These are phyloP conservation scores for Candida easanensis DNA, from an alignment of 805 yeast genomes.

Conservation along the genomic window DNA sequence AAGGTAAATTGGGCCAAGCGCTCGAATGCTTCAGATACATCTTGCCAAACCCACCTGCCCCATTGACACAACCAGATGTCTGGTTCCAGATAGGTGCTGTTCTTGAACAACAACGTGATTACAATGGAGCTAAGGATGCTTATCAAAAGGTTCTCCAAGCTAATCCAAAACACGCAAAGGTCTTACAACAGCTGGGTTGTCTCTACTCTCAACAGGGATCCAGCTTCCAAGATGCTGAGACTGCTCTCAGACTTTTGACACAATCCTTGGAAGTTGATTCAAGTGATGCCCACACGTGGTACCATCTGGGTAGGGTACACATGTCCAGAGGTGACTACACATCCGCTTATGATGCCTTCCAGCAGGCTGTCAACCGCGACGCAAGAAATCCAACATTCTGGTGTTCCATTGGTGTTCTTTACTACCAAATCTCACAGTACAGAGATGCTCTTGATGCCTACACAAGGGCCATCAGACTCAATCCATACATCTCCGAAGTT, in stretches of 20 bases:
- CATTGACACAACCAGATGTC: conserved; percentile 92
- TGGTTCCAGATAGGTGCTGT: conserved; percentile 99
- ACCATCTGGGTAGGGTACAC: conserved; percentile 92
- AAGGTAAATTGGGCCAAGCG: conserved; percentile 80
- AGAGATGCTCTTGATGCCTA: conserved; percentile 97
- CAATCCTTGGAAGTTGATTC: conserved; percentile 89
- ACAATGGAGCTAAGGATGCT: conserved; percentile 89
- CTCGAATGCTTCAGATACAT: conserved; percentile 94
- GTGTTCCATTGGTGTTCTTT: conserved; percentile 94
- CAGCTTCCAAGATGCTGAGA: conserved; percentile 73
- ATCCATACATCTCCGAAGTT: conserved; percentile 94
- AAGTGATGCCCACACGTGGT: conserved; percentile 96
- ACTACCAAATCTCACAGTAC: conserved; percentile 94
- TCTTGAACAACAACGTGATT: conserved; percentile 89
- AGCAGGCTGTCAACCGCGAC: conserved; percentile 96
- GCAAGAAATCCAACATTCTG: conserved; percentile 97
- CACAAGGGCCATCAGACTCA: conserved; percentile 91
- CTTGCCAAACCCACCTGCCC: conserved; percentile 87
- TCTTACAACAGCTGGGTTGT: conserved; percentile 93
- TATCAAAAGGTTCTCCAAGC: conserved; percentile 88
- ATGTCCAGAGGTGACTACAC: conserved; percentile 95
- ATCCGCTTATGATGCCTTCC: conserved; percentile 97
- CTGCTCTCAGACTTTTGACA: conserved; percentile 76
- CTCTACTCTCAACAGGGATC: conserved; percentile 75
- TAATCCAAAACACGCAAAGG: conserved; percentile 94